These are phyloP conservation scores for Tephrocybe sp. DNA, from an alignment of 768 basidiomycete species.

Conservation along the genomic window DNA sequence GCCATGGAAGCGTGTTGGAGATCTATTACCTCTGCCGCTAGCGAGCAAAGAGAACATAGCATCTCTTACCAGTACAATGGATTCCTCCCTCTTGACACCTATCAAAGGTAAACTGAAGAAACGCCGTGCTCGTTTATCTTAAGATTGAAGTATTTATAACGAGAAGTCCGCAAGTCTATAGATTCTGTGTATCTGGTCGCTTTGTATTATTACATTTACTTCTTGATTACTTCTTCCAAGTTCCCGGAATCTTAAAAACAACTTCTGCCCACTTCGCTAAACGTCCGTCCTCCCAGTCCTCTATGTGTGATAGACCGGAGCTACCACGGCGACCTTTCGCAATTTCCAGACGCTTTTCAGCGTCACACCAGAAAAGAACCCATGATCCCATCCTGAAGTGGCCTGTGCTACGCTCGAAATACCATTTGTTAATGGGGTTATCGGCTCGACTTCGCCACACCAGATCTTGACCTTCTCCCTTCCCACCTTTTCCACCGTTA, in stretches of 20 bases:
- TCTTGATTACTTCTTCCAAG: constrained; percentile 55
- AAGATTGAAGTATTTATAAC: background rate
- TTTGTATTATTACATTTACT: background rate
- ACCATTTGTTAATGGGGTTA: constrained; percentile 99
- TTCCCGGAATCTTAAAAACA: constrained; percentile 71
- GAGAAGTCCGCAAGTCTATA: background rate
- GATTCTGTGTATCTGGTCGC: background rate
- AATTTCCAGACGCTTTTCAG: constrained; percentile 78
- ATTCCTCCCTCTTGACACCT: constrained; percentile 14
- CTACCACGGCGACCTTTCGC: constrained; percentile 66
- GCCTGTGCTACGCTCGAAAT: constrained; percentile 93
- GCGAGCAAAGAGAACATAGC: constrained; percentile 34
- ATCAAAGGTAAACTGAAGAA: constrained; percentile 16
- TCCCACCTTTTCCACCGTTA: constrained; percentile 88
- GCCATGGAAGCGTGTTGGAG: constrained; percentile 51
- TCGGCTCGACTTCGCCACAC: constrained; percentile 93
- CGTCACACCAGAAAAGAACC: constrained; percentile 99
- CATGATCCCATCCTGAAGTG: constrained; percentile 85
- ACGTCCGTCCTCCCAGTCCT: constrained; percentile 75
- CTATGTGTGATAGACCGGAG: constrained; percentile 69
- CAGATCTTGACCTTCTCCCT: constrained; percentile 88
- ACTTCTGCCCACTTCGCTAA: constrained; percentile 68
- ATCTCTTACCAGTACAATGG: constrained; percentile 15
- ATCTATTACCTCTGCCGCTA: constrained; percentile 19
- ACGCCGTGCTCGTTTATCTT: background rate